Evolutionary conservation across 1,284 basidiomycete species (phyloP).

Genomic region (Ceratobasidium papillatum): DNA sequence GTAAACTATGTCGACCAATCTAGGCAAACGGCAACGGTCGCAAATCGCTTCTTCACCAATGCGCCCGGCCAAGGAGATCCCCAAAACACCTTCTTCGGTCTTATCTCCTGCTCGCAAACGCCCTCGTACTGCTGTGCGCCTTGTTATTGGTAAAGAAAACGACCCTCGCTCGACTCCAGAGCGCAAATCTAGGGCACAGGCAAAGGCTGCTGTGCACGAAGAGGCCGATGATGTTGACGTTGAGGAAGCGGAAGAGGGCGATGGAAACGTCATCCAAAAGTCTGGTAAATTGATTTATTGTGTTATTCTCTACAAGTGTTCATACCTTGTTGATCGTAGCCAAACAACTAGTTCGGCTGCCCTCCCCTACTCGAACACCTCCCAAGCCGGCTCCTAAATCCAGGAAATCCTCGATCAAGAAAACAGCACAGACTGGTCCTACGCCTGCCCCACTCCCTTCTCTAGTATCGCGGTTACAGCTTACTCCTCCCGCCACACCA

Average conservation of each 20-base stretch:
- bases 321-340: background rate
- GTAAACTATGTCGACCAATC: constrained; percentile 10
- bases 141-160: constrained; percentile 26
- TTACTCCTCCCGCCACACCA: constrained; percentile 37
- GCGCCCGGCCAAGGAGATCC: background rate
- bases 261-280: background rate
- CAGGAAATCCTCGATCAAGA: constrained; percentile 6
- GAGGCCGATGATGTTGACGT: constrained; percentile 5
- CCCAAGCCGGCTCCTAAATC: background rate
- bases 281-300: background rate
- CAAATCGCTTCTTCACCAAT: constrained; percentile 17
- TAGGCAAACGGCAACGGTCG: constrained; percentile 26
- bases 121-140: background rate
- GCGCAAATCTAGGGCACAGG: constrained; percentile 18
- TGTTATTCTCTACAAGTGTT: background rate
- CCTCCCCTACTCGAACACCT: constrained; percentile 20
- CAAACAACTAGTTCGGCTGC: background rate
- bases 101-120: constrained; percentile 16
- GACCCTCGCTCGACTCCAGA: background rate
- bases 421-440: background rate
- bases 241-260: background rate
- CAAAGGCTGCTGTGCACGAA: constrained; percentile 12
- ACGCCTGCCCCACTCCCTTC: constrained; percentile 22
- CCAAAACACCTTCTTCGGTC: background rate
- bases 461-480: constrained; percentile 19